Conservation (phyloP, 768 basidiomycete species). For the Gymnopilus dilepis region DNA sequence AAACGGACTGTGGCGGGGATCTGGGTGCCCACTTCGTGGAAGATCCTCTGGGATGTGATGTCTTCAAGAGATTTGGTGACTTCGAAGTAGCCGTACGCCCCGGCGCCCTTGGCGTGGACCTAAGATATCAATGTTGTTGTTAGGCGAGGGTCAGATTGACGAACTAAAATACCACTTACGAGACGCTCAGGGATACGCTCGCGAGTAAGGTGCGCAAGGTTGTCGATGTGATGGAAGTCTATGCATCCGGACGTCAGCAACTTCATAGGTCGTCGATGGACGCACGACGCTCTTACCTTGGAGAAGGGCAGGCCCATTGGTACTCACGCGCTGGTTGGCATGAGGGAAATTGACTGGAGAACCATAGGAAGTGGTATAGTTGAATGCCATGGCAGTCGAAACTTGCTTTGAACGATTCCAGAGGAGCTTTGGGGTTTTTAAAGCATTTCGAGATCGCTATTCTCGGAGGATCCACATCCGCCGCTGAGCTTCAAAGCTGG, state of each 20-base stretch:
- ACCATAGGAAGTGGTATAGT: slow-evolving; percentile 90
- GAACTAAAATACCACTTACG: slow-evolving; percentile 46
- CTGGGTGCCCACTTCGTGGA: slow-evolving; percentile 82
- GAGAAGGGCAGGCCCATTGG: slow-evolving; percentile 81
- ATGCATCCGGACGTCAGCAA: too few relatives aligned
- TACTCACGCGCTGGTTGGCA: slow-evolving; percentile 75
- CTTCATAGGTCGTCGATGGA: too few relatives aligned
- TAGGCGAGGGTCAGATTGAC: slow-evolving; percentile 28
- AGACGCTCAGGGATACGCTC: slow-evolving; percentile 97
- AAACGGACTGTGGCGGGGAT: slow-evolving; percentile 83
- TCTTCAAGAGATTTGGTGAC: too few relatives aligned
- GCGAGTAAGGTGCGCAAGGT: slow-evolving; percentile 90
- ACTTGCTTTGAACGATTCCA: too few relatives aligned
- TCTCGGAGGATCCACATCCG: too few relatives aligned
- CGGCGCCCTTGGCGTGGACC: slow-evolving; percentile 92
- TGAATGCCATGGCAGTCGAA: too few relatives aligned
- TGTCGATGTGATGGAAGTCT: slow-evolving; percentile 91
- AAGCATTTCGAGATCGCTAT: too few relatives aligned
- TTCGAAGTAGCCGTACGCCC: slow-evolving; percentile 93
- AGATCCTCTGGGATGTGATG: too few relatives aligned
- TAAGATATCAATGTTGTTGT: slow-evolving; percentile 47
- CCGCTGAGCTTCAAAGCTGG: too few relatives aligned
- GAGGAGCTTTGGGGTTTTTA: too few relatives aligned
- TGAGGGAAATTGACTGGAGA: slow-evolving; percentile 79
- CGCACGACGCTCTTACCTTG: too few relatives aligned